phyloP scores from a whole-genome alignment of 805 yeast genomes.

The Starmerella lactis-condensi region DNA sequence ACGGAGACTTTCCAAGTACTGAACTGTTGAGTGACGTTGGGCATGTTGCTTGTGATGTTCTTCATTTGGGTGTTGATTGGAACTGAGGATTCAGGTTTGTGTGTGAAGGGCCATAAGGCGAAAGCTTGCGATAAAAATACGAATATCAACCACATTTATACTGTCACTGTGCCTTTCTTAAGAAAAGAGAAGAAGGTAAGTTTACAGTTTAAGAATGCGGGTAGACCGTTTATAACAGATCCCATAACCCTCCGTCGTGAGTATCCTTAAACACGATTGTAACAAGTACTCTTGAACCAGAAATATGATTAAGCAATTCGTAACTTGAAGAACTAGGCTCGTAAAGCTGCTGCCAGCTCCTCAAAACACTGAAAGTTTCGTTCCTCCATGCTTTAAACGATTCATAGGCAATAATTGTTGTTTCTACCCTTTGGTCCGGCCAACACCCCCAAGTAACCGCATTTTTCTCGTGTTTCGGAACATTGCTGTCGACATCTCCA shows the following conservation, averaged over 20 bases:
- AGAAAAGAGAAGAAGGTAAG: no score
- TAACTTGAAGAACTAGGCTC: slow-evolving; percentile 34
- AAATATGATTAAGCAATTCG: slow-evolving; percentile 40
- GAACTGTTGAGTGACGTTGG: no score
- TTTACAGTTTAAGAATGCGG: no score
- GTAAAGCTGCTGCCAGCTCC: slow-evolving; percentile 78
- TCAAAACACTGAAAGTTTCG: slow-evolving; percentile 82
- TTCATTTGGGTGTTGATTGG: no score
- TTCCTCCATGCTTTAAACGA: slow-evolving; percentile 93
- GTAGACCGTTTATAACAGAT: no score
- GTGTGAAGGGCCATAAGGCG: no score
- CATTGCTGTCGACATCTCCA: slow-evolving; percentile 35
- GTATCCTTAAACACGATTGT: slow-evolving; percentile 43
- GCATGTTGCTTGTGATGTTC: no score
- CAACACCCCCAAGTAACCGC: slow-evolving; percentile 98
- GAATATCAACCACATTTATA: no score
- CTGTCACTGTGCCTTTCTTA: no score
- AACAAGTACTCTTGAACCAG: slow-evolving; percentile 53
- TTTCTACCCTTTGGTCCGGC: slow-evolving; percentile 62
- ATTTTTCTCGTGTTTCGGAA: slow-evolving; percentile 36
- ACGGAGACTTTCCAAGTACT: no score
- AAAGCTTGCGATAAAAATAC: no score
- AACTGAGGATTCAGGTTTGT: no score
- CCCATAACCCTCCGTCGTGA: slow-evolving; percentile 12
- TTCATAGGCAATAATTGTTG: slow-evolving; percentile 81